Conservation (phyloP, 192 early-diverging fungal genomes). For the Neocallimastix lanati region DNA sequence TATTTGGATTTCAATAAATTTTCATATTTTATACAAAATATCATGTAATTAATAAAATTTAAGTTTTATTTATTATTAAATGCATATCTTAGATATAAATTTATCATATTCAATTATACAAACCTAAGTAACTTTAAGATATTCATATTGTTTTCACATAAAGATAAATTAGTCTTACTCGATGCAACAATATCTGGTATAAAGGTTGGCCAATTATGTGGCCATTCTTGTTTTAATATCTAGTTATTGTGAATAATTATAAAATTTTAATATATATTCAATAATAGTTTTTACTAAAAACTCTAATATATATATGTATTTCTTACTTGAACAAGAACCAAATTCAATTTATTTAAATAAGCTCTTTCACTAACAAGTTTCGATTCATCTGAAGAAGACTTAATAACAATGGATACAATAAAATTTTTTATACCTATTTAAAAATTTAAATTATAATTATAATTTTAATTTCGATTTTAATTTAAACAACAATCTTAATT, state of each 20-base stretch:
- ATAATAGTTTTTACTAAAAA: too few species aligned
- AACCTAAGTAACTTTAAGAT: slow-evolving; percentile 93
- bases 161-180: slow-evolving; percentile 69
- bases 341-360: slow-evolving; percentile 82
- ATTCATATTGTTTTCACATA: slow-evolving; percentile 99
- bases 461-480: too few species aligned
- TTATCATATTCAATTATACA: background rate
- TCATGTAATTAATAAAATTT: too few species aligned
- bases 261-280: too few species aligned
- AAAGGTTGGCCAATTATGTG: slow-evolving; percentile 94
- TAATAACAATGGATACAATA: slow-evolving; percentile 80
- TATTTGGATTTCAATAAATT: too few species aligned
- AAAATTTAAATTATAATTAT: too few species aligned
- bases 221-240: slow-evolving; percentile 99
- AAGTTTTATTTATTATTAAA: too few species aligned
- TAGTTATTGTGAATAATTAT: slow-evolving; percentile 12
- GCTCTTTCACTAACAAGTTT: slow-evolving; percentile 53
- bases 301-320: background rate
- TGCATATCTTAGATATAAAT: too few species aligned
- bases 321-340: slow-evolving; percentile 84
- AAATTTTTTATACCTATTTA: slow-evolving; percentile 79
- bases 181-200: slow-evolving; percentile 96
- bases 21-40: too few species aligned
- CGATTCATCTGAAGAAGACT: slow-evolving; percentile 72
- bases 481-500: too few species aligned